Conservation (phyloP, 306 rosid genomes). For the Benincasa hispida region DNA sequence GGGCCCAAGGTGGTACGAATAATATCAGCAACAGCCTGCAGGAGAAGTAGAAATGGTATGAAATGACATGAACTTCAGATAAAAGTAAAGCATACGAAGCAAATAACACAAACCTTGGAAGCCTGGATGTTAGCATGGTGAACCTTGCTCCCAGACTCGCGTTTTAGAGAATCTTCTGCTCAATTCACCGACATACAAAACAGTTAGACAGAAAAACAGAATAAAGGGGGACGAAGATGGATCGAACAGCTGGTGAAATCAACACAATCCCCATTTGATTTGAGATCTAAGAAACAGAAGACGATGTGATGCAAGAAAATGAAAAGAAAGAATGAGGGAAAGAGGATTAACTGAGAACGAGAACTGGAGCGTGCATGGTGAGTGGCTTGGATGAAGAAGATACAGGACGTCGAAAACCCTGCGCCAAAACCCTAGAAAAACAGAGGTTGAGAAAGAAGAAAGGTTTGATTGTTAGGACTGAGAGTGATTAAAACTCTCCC, state of each 20-base stretch:
- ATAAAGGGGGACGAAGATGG: not conserved
- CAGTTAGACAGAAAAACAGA: not conserved
- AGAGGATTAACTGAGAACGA: conserved; percentile 37
- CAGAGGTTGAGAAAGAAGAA: not conserved
- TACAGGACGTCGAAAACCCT: not conserved
- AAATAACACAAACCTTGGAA: conserved; percentile 56
- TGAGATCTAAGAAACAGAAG: not conserved
- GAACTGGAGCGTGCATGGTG: conserved; percentile 27
- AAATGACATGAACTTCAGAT: not conserved
- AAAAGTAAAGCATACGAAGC: not conserved
- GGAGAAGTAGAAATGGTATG: not conserved
- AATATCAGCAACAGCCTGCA: conserved; percentile 72
- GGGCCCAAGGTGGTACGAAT: conserved; percentile 93
- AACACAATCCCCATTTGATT: not conserved
- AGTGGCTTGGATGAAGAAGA: not conserved
- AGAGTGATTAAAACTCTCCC: not conserved
- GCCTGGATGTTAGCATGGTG: conserved; percentile 93
- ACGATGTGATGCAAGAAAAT: not conserved
- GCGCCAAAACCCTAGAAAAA: not conserved
- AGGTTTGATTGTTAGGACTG: not conserved
- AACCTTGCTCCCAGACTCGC: conserved; percentile 88
- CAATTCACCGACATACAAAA: conserved; percentile 7
- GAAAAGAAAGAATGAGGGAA: not conserved
- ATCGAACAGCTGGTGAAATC: not conserved
- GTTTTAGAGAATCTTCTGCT: conserved; percentile 81